Evolutionary conservation across 2,329 filamentous ascomycete species (phyloP).

Genomic region (Xylaria sp.): DNA sequence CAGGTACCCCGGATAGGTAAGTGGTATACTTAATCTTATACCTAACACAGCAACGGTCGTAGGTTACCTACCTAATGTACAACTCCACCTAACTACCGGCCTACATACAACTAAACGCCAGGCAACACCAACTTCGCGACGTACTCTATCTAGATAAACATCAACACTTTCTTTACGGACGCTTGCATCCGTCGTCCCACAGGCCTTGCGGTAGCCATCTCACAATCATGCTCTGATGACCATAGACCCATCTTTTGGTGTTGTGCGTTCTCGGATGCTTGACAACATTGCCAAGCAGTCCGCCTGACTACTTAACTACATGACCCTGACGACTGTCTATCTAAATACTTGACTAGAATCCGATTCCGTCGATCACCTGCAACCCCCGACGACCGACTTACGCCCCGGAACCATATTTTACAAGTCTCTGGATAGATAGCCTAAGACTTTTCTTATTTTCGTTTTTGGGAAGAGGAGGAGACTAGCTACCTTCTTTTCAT

Average conservation of each 20-base stretch:
- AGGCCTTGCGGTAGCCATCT: neutral
- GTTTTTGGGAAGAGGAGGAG: neutral
- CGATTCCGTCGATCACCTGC: constrained; percentile 27
- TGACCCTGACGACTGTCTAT: neutral
- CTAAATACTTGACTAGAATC: neutral
- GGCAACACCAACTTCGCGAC: too few species aligned
- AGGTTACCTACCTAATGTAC: too few species aligned
- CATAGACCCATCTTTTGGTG: neutral
- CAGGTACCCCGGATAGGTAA: too few species aligned
- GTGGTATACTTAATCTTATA: too few species aligned
- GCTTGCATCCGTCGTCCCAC: too few species aligned
- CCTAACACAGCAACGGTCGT: too few species aligned
- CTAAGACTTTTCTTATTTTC: neutral
- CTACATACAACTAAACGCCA: too few species aligned
- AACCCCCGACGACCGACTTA: constrained; percentile 3
- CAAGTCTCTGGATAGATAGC: neutral
- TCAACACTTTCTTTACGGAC: constrained; percentile 5
- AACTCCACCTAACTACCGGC: too few species aligned
- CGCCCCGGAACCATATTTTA: neutral
- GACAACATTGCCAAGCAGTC: neutral
- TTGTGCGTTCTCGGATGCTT: neutral
- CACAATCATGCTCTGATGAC: neutral
- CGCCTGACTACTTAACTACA: neutral
- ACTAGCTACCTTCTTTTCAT: neutral
- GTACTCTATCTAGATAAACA: neutral